A percentile compares a stretch with the other conserved stretches of the same genome.
Conservation (phyloP, 768 basidiomycete genomes). For the Leccinum variicolor region DNA sequence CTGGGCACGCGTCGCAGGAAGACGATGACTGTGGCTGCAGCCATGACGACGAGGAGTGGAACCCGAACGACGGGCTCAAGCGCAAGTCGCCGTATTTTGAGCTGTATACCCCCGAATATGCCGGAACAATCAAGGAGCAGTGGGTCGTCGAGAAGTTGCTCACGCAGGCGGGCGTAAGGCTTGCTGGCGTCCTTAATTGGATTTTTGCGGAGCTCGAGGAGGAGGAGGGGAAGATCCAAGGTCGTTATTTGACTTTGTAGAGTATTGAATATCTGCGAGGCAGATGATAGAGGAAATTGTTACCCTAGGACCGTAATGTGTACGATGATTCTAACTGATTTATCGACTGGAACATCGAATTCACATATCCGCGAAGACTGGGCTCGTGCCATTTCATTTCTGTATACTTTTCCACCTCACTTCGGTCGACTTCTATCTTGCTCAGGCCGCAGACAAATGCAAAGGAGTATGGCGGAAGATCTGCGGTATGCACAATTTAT, state of each 20-base stretch:
- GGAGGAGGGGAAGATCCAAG: background rate
- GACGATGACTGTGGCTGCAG: background rate
- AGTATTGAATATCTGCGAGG: background rate
- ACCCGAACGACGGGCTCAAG: background rate
- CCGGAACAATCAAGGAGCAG: conserved; percentile 60
- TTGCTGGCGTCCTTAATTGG: conserved; percentile 80
- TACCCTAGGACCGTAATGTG: background rate
- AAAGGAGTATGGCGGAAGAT: too few species aligned
- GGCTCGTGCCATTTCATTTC: too few species aligned
- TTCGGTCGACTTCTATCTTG: too few species aligned
- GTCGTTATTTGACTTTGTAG: conserved; percentile 3
- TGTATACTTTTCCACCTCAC: too few species aligned
- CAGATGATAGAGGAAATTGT: background rate
- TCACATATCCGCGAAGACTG: too few species aligned
- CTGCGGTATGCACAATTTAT: too few species aligned
- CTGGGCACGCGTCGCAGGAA: conserved; percentile 20
- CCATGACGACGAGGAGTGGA: background rate
- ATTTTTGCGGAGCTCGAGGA: conserved; percentile 42
- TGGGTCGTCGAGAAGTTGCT: conserved; percentile 81
- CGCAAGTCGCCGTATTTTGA: conserved; percentile 44
- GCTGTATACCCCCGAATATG: conserved; percentile 79
- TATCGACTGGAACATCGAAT: too few species aligned
- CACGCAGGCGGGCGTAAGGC: conserved; percentile 77
- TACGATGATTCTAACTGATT: too few species aligned
- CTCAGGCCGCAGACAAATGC: too few species aligned